Conservation (phyloP, 2,329 filamentous ascomycete genomes). For the Cytospora piceae region DNA sequence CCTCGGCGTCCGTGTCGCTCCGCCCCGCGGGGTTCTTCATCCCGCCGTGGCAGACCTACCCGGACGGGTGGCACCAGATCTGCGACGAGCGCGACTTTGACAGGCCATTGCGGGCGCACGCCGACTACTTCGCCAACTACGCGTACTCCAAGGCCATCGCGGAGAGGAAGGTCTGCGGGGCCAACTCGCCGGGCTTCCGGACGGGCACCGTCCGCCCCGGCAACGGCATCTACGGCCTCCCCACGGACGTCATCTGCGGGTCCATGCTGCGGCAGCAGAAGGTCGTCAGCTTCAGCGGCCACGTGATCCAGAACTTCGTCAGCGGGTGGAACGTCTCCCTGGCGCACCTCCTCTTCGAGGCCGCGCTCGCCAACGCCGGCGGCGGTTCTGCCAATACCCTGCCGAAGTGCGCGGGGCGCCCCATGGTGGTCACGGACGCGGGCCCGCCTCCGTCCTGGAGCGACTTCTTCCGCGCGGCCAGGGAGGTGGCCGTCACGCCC, state of each 20-base stretch:
- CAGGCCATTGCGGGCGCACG: slow-evolving; percentile 43
- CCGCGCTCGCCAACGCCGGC: slow-evolving; percentile 47
- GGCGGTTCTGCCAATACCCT: slow-evolving; percentile 29
- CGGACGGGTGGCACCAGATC: slow-evolving; percentile 48
- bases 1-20: slow-evolving; percentile 52
- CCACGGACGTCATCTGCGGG: slow-evolving; percentile 47
- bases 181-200: slow-evolving; percentile 49
- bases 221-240: slow-evolving; percentile 57
- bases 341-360: slow-evolving; percentile 57
- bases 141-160: slow-evolving; percentile 55
- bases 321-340: slow-evolving; percentile 56
- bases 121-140: slow-evolving; percentile 55
- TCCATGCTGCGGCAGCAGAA: slow-evolving; percentile 43
- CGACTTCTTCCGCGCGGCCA: slow-evolving; percentile 45
- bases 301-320: slow-evolving; percentile 54
- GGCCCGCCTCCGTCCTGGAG: slow-evolving; percentile 48
- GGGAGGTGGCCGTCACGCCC: slow-evolving; percentile 37
- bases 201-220: slow-evolving; percentile 59
- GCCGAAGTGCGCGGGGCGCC: slow-evolving; percentile 47
- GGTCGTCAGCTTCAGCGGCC: slow-evolving; percentile 48
- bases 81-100: slow-evolving; percentile 50
- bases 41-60: slow-evolving; percentile 47
- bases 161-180: slow-evolving; percentile 53
- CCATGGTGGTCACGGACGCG: slow-evolving; percentile 55
- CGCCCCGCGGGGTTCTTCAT: slow-evolving; percentile 48